These are phyloP conservation scores for Ceratocystis variospora DNA, from an alignment of 2,329 filamentous ascomycete genomes.

Conservation along the genomic window DNA sequence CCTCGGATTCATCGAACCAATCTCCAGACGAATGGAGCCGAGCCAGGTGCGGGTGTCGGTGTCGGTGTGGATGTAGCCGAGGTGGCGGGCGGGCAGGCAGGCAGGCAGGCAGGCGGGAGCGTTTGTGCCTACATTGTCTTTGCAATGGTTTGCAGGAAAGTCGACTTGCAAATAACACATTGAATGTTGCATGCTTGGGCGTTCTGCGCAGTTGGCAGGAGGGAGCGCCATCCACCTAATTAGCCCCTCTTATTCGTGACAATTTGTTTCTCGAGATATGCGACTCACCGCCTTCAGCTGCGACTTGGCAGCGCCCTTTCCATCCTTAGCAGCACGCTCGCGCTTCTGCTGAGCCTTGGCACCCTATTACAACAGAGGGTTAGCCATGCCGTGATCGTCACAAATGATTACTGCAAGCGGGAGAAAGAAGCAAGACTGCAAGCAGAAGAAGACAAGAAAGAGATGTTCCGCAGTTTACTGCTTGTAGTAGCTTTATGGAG, in stretches of 20 bases:
- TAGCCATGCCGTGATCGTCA: not conserved
- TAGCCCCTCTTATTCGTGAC: not conserved
- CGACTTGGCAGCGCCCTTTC: slow-evolving; percentile 44
- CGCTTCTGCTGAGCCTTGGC: slow-evolving; percentile 58
- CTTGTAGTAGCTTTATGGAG: not conserved
- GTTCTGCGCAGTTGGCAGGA: slow-evolving; percentile 39
- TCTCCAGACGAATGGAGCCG: not conserved
- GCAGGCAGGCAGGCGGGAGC: too few species aligned
- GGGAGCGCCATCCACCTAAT: not conserved
- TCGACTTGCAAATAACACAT: slow-evolving; percentile 63
- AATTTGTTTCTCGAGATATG: not conserved
- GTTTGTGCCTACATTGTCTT: slow-evolving; percentile 43
- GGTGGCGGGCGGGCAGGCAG: slow-evolving; percentile 23
- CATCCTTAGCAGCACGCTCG: slow-evolving; percentile 54
- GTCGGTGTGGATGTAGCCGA: slow-evolving; percentile 18
- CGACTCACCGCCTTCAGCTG: slow-evolving; percentile 52
- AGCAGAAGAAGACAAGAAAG: not conserved
- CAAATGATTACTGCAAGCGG: slow-evolving; percentile 14
- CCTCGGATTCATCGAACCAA: not conserved
- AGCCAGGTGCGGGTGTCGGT: not conserved
- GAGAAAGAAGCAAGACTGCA: too few species aligned
- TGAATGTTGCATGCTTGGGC: slow-evolving; percentile 61
- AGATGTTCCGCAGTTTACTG: not conserved
- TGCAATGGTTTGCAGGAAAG: slow-evolving; percentile 65
- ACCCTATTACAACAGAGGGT: slow-evolving; percentile 32